These are phyloP conservation scores for Dillenia suffruticosa DNA, from an alignment of 164 flowering plant genomes.

Conservation along the genomic window DNA sequence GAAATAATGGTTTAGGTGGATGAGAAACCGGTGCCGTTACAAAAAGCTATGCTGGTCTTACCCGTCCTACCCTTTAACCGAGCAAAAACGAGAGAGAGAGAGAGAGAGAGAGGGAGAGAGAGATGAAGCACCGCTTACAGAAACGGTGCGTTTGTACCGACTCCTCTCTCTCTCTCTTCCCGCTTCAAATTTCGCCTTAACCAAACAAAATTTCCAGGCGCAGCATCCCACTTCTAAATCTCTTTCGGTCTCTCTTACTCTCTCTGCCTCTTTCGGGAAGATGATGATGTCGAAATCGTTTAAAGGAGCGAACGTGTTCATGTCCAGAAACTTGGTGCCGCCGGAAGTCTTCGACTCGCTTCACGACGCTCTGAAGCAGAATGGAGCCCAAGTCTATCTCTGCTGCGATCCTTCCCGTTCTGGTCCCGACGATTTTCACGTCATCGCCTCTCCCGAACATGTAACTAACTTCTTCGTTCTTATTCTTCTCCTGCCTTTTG, in stretches of 20 bases:
- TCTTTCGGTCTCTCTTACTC: background rate
- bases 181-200: background rate
- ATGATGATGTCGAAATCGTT: constrained; percentile 45
- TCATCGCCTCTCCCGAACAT: constrained; percentile 74
- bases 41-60: too few species aligned
- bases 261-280: background rate
- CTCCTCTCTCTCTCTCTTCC: background rate
- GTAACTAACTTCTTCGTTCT: constrained; percentile 21
- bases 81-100: too few species aligned
- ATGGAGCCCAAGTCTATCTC: constrained; percentile 72
- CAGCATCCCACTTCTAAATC: background rate
- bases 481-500: background rate
- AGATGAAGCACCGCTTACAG: too few species aligned
- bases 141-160: too few species aligned
- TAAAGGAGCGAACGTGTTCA: constrained; percentile 68
- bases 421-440: constrained; percentile 68
- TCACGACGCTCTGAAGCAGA: constrained; percentile 76
- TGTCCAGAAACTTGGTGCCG: constrained; percentile 79
- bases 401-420: constrained; percentile 78
- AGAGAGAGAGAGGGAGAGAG: too few species aligned
- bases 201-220: too few species aligned
- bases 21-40: too few species aligned
- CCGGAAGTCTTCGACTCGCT: constrained; percentile 81
- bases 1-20: too few species aligned
- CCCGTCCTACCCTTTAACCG: too few species aligned